Percentiles rank a stretch among this genome's conserved stretches.
Conservation (phyloP, 1,284 basidiomycete species). For the Phylloporus gajari region DNA sequence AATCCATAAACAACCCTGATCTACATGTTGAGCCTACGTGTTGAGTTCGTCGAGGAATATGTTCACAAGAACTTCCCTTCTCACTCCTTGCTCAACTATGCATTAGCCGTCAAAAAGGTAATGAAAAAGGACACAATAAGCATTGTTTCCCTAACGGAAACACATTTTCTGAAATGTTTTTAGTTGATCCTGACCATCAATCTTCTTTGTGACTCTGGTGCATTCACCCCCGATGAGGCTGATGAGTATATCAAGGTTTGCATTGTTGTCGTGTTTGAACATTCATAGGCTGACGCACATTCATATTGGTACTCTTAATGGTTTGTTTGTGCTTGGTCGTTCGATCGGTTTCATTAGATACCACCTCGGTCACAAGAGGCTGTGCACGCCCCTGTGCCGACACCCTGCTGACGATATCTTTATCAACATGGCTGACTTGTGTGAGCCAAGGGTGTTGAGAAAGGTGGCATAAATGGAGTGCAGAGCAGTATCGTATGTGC, state of each 20-base stretch:
- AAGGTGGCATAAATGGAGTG: conserved; percentile 52
- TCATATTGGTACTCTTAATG: conserved; percentile 90
- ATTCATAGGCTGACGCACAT: conserved; percentile 16
- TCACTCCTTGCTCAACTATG: conserved; percentile 93
- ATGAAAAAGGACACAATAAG: conserved; percentile 97
- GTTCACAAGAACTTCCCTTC: conserved; percentile 96
- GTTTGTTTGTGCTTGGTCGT: conserved; percentile 96
- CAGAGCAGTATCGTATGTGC: not conserved
- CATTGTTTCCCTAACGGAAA: conserved; percentile 18
- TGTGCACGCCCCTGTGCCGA: conserved; percentile 91
- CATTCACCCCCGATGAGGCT: too few species aligned
- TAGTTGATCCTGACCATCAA: conserved; percentile 94
- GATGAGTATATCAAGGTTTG: conserved; percentile 92
- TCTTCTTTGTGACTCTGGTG: conserved; percentile 91
- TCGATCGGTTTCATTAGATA: conserved; percentile 98
- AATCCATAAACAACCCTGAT: conserved; percentile 98
- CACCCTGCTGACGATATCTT: conserved; percentile 90
- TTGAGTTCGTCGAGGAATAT: conserved; percentile 98
- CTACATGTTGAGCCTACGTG: too few species aligned
- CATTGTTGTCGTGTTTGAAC: not conserved
- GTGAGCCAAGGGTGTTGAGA: conserved; percentile 80
- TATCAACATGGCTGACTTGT: conserved; percentile 85
- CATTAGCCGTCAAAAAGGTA: conserved; percentile 98
- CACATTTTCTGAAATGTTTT: conserved; percentile 2
- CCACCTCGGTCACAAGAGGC: conserved; percentile 94